Evolutionary conservation across 768 basidiomycete genomes (phyloP), one percentile per base, ranked within the genome.

Genomic region (Chalciporus pseudorubinellus): DNA sequence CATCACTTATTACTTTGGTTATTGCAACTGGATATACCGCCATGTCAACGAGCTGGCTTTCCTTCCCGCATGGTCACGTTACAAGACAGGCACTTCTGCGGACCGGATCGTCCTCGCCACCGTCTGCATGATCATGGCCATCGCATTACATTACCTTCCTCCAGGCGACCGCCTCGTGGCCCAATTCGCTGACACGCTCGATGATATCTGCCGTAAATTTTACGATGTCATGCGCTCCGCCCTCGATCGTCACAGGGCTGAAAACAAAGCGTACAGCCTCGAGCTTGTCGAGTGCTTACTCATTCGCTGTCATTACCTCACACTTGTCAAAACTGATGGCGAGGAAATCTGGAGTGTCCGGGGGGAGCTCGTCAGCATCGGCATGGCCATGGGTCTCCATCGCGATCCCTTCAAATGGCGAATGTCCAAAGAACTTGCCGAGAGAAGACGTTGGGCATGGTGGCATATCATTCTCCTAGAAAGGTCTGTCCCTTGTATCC

Each of bases 11-110:
- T 92, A 92, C 68, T 91, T 91, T 60, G 86, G 89, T 58, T 88
- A 87, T 63, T 89, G 88, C 77, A 90, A 87, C 67, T 92, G 89
- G 89, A 82, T 91, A 46, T 89, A 90, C 68, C 83, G 87, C 36
- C 84, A 89, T 63, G 79, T 92, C 52, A 85, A 89, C 66, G 77
- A 83, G 48, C 50, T 70, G 2, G 72, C 81, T 13, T 88, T 92
- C 63, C 69, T 71, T 11, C 68, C 74, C 22, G 82, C 83, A 19
- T 92, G 89, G 89, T 75, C 79, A 26, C 81, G 81, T 24, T 91
- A 85, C 74, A 91, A 89, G 66, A 77, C 71, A 29, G 87, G 87
- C 29, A 64, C 72, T 38, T 79, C 75, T 29, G 75, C 83, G 12
- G 87, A 89, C 63, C 84, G 88, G 50, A 66, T 88, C 55, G 76